Base-by-base conservation (phyloP, 306 rosid genomes). In the Sphenostylis stenocarpa region DNA sequence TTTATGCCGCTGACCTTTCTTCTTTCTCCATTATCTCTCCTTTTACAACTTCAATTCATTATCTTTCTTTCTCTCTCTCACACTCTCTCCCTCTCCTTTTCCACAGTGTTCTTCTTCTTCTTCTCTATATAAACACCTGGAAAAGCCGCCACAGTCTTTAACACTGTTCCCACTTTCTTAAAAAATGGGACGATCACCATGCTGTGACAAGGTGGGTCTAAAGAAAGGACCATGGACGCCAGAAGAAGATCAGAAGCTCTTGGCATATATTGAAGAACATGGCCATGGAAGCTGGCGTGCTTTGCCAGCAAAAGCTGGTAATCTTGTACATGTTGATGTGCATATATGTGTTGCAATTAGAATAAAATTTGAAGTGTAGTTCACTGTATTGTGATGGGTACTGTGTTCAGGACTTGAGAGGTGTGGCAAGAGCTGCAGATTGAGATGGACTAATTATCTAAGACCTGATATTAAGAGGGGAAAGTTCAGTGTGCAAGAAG, bases 211-310 rank as follows among this genome's bases (percentile, higher is more conserved):
- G 64, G 93, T 90, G 39, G 98, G 98, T 13, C 84, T 94, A 67
- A 94, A 94, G 93, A 94, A 91, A 86, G 98, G 98, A n/a, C 98
- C 98, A 14, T 94, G 98, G 98, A 94, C 97, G 29, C 96, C 98
- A 2, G 97, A 94, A 72, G 98, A 94, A 86, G 98, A 94, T 78
- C 98, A 94, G 77, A 91, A 94, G 56, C 98, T 94, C 75, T 82
- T 94, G 60, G 96, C 97, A 77, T 90, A 87, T 62, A 91, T 94
- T 43, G 96, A 94, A 84, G 95, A 97, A n/a, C n/a, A n/a, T n/a
- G n/a, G n/a, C 72, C 98, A 91, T 81, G 98, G 97, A 67, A 94
- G 98, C 63, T 94, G 98, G 98, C 88, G 98, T 51, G 95, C 97
- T 66, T 84, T 94, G 64, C 98, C 98, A 2, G 56, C 83, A 41